These are phyloP conservation scores for Silene coronaria DNA, from an alignment of 179 eudicot species.

Conservation along the genomic window DNA sequence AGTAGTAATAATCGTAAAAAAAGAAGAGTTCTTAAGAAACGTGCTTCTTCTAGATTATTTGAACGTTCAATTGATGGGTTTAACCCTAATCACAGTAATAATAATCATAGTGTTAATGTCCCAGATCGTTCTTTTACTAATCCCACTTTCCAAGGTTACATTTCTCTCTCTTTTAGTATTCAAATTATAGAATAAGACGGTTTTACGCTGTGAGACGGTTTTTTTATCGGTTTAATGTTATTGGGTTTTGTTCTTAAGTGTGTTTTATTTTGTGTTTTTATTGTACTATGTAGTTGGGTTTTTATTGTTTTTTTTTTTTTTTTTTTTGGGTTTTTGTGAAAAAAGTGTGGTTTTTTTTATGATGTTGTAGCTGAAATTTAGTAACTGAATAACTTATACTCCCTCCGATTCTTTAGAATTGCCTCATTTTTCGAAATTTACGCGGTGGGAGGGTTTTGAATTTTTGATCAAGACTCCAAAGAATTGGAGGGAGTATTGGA, in stretches of 20 bases:
- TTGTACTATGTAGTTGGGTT: neutral
- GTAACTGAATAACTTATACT: neutral
- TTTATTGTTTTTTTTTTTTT: conserved; percentile 13
- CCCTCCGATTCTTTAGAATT: no score
- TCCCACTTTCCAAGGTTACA: conserved; percentile 48
- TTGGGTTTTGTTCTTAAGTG: neutral
- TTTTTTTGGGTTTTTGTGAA: neutral
- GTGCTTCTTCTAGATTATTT: conserved; percentile 30
- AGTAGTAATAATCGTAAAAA: conserved; percentile 20
- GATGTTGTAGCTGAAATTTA: neutral
- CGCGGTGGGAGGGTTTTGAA: no score
- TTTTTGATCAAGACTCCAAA: no score
- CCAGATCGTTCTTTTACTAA: conserved; percentile 40
- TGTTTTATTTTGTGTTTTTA: neutral
- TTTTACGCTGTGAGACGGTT: neutral
- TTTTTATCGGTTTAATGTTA: neutral
- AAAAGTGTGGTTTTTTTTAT: neutral
- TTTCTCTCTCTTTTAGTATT: neutral
- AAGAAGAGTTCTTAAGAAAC: conserved; percentile 29
- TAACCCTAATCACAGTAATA: conserved; percentile 7
- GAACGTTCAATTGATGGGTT: conserved; percentile 36
- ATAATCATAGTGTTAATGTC: conserved; percentile 12
- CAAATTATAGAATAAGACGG: neutral
- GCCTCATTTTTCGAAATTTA: no score
- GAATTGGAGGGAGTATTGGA: no score